Conservation (phyloP, 768 basidiomycete species). For the Termitomyces sp. region DNA sequence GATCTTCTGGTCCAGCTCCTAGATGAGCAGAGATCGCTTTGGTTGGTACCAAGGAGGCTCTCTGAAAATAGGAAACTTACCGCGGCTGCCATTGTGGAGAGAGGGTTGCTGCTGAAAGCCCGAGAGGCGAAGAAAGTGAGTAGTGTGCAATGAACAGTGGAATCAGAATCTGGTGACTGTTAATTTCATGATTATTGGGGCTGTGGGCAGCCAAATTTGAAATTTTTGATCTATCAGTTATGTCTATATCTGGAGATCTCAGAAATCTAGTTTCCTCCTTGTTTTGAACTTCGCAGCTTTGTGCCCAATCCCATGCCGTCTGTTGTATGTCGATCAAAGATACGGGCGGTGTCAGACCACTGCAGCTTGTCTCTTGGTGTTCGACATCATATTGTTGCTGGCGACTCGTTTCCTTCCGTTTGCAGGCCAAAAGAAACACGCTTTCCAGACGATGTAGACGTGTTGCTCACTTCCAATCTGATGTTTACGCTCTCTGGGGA, state of each 20-base stretch:
- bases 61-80: constrained; percentile 3
- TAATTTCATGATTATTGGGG: constrained; percentile 18
- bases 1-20: constrained; percentile 90
- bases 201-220: constrained; percentile 20
- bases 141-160: constrained; percentile 14
- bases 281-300: not conserved
- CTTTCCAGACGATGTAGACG: constrained; percentile 41
- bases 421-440: constrained; percentile 32
- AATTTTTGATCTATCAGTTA: constrained; percentile 13
- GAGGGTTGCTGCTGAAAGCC: constrained; percentile 14
- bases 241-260: constrained; percentile 14
- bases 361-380: constrained; percentile 44
- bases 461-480: constrained; percentile 48
- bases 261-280: not conserved
- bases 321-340: constrained; percentile 28
- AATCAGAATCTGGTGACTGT: constrained; percentile 24
- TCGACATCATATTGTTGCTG: constrained; percentile 37
- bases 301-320: constrained; percentile 25
- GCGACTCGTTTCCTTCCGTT: constrained; percentile 26
- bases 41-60: constrained; percentile 23
- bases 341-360: constrained; percentile 42
- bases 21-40: constrained; percentile 16
- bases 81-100: constrained; percentile 21
- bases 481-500: constrained; percentile 52
- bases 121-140: constrained; percentile 13